Evolutionary conservation across 495 filamentous ascomycete genomes (phyloP), one percentile per base, ranked within the genome.

Genomic region (Lasiosphaeriaceae sp.): DNA sequence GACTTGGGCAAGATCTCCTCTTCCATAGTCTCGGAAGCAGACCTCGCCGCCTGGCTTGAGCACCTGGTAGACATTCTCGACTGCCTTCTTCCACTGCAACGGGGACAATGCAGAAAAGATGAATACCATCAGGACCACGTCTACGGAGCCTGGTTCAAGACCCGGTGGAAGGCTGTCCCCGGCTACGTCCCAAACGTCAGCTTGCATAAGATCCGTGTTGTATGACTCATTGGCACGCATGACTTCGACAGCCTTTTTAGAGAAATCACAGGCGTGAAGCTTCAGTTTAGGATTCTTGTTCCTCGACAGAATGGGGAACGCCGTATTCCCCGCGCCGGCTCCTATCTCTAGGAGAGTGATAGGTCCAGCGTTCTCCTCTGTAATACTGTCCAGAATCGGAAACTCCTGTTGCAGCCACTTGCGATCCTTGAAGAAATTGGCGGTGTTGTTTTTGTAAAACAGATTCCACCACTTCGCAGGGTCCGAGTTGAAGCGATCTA

Each of bases 331-430:
- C 11, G 94, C 94, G 17, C 94, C 94, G 1, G 95, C 95, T 48
- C 94, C 94, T 54, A 97, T 87, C 68, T 98, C 95, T 50, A 97
- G 77, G 35, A 97, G 75, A 16, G 81, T 81, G 52, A 80, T 71
- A 5, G 75, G 78, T 1, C 86, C 87, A 0, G 83, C 81, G 26
- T 79, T 81, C 53, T 81, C 77, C 51, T 77, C 74, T 3, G 88
- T 89, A 29, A 93, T 77, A 31, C 86, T 77, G 0, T 78, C 81
- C 14, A 98, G 76, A 2, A 96, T 75, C 0, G 94, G 94, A 57
- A 97, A 98, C 70, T 98, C 94, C 70, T 97, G 92, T 43, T 83
- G 84, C 35, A 98, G 74, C 94, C 94, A 98, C 69, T 97, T 97
- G 48, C 94, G 86, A 64, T 98, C 86, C 74, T 98, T 97, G 86